A percentile compares a stretch with the other conserved stretches of the same genome.
Conservation (phyloP, 1,284 basidiomycete species). For the Tylopilus microsporus region DNA sequence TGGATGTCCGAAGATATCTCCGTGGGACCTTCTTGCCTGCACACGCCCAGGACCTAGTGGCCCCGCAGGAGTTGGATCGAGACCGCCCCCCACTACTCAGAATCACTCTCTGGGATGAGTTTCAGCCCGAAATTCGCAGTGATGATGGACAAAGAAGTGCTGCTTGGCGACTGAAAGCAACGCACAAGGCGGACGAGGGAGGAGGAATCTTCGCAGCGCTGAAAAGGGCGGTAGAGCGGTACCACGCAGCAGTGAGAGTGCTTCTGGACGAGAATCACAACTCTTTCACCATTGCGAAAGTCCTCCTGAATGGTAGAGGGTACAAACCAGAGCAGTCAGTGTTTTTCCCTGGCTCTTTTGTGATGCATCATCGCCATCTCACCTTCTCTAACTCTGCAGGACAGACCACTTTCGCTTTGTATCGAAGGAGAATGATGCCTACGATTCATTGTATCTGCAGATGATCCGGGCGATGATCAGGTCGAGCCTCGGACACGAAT, state of each 20-base stretch:
- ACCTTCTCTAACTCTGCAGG: background rate
- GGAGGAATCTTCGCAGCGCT: background rate
- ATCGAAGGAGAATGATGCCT: background rate
- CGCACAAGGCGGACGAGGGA: background rate
- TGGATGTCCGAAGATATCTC: background rate
- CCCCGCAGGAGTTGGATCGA: background rate
- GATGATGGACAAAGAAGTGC: background rate
- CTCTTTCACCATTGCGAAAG: background rate
- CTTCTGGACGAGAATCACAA: background rate
- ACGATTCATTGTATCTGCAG: background rate
- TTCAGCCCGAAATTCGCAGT: background rate
- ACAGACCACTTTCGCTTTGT: background rate
- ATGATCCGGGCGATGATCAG: conserved; percentile 4
- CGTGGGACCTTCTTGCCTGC: background rate
- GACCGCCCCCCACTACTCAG: background rate
- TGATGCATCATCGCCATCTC: too few relatives aligned
- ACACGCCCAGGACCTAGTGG: background rate
- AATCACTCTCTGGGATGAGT: conserved; percentile 4
- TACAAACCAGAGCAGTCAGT: background rate
- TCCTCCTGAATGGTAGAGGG: background rate
- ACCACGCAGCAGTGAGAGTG: background rate
- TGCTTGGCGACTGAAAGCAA: background rate
- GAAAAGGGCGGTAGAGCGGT: background rate
- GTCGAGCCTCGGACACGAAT: background rate
- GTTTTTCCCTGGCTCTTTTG: background rate